These are phyloP conservation scores for Cornus kousa DNA, from an alignment of 148 eudicot species.

Conservation along the genomic window DNA sequence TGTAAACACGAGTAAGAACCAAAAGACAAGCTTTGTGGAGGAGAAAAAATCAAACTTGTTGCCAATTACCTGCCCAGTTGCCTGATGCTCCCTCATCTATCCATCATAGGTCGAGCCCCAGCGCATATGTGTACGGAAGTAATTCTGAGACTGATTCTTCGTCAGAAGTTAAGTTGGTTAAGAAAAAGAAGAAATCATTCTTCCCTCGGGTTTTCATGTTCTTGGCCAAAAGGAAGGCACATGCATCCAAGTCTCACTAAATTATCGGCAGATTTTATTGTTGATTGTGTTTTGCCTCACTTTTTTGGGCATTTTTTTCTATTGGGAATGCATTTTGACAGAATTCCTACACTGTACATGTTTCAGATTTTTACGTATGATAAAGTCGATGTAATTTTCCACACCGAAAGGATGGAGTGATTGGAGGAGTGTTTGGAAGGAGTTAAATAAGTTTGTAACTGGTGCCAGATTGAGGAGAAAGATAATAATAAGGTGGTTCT, in stretches of 20 bases:
- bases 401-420: neutral
- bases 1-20: conserved; percentile 27
- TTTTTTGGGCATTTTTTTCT: neutral
- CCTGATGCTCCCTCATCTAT: conserved; percentile 11
- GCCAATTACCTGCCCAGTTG: neutral
- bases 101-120: conserved; percentile 15
- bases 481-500: conserved; percentile 4
- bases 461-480: neutral
- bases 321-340: neutral
- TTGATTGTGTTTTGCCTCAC: neutral
- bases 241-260: conserved; percentile 21
- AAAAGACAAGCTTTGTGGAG: conserved; percentile 44
- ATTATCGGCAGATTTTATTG: neutral
- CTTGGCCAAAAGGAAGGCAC: conserved; percentile 35
- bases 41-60: conserved; percentile 17
- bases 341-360: conserved; percentile 21
- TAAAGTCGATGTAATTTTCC: conserved; percentile 1
- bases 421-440: neutral
- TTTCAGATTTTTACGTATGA: conserved; percentile 7
- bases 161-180: conserved; percentile 18
- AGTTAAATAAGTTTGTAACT: neutral
- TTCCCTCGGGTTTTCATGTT: conserved; percentile 52
- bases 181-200: conserved; percentile 54
- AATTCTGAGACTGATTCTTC: conserved; percentile 27
- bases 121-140: conserved; percentile 1